These are phyloP conservation scores for Abrus precatorius DNA, from an alignment of 306 rosid species.

Conservation along the genomic window DNA sequence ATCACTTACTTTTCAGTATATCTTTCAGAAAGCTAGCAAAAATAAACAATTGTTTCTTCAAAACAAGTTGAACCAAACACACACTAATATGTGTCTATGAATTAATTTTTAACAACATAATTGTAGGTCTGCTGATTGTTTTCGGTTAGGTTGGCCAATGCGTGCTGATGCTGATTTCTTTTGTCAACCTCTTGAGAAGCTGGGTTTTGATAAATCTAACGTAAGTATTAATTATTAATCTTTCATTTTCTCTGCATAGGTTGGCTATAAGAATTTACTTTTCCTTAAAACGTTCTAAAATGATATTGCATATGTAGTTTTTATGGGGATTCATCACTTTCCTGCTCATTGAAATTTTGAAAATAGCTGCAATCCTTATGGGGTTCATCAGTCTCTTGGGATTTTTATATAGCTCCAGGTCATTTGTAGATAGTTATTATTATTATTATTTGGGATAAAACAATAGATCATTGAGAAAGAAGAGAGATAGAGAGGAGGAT, in stretches of 20 bases:
- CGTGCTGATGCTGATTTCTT: slow-evolving; percentile 95
- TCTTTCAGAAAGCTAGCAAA: too few species aligned
- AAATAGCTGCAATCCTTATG: slow-evolving; percentile 15
- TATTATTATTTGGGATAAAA: neutral
- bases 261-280: neutral
- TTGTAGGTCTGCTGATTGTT: slow-evolving; percentile 94
- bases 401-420: neutral
- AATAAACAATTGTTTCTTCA: too few species aligned
- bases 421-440: neutral
- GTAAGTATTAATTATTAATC: slow-evolving; percentile 55
- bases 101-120: slow-evolving; percentile 42
- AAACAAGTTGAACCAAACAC: too few species aligned
- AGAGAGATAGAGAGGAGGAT: neutral
- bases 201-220: slow-evolving; percentile 56
- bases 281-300: neutral
- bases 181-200: slow-evolving; percentile 36
- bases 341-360: slow-evolving; percentile 12
- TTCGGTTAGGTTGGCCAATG: slow-evolving; percentile 99
- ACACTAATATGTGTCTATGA: slow-evolving; percentile 10
- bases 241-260: slow-evolving; percentile 8
- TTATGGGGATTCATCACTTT: neutral
- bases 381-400: neutral
- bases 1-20: too few species aligned
- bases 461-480: neutral
- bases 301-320: neutral